Evolutionary conservation across 225 moss, liverwort and hornwort species (phyloP).

Genomic region (Rhytidiadelphus loreus): DNA sequence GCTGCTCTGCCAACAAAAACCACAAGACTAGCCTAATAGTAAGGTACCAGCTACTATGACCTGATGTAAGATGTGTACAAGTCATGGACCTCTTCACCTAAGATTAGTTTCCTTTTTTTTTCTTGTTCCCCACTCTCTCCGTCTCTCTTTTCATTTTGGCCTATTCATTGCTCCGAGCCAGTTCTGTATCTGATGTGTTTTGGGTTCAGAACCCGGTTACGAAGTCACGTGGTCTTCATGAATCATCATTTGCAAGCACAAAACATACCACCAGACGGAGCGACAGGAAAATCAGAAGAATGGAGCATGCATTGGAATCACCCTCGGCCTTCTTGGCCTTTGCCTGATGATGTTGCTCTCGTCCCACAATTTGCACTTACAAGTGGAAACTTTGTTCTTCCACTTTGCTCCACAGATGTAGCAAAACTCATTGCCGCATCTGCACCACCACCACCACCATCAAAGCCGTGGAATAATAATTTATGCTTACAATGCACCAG

Average conservation of each 20-base stretch:
- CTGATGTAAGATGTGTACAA: background rate
- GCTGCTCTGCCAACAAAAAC: background rate
- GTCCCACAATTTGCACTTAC: slow-evolving; percentile 64
- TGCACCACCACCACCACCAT: slow-evolving; percentile 1
- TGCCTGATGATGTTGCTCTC: slow-evolving; percentile 38
- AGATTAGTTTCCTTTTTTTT: too few species aligned
- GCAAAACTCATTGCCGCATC: slow-evolving; percentile 83
- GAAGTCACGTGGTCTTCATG: background rate
- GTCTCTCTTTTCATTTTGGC: background rate
- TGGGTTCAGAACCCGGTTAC: background rate
- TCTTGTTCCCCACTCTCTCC: background rate
- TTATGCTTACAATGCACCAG: background rate
- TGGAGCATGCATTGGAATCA: background rate
- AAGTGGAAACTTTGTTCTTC: slow-evolving; percentile 40
- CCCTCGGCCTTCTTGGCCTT: background rate
- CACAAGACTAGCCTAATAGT: background rate
- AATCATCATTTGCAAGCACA: background rate
- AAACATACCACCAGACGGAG: background rate
- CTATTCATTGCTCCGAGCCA: background rate
- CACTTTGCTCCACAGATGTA: slow-evolving; percentile 69
- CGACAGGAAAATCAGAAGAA: background rate
- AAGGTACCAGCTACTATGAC: background rate
- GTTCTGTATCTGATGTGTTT: background rate
- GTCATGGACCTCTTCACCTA: too few species aligned
- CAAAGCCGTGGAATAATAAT: background rate